Percentiles rank a stretch among this genome's conserved stretches.
phyloP scores from a whole-genome alignment of 768 basidiomycete species.

The Phylloporus sp. region DNA sequence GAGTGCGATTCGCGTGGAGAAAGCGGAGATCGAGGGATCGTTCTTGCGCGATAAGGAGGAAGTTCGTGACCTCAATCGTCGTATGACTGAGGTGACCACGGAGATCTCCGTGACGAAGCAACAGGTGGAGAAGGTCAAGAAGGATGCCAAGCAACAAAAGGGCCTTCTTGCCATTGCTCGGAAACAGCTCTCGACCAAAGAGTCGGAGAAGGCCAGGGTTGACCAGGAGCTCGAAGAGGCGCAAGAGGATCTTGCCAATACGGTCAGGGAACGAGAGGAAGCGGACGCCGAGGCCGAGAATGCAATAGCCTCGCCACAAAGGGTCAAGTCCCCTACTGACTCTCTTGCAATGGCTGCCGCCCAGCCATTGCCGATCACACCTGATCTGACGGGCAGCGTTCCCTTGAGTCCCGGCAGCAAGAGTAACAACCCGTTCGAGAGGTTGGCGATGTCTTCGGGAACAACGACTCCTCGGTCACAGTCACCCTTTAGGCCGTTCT shows the following conservation, averaged over 20 bases:
- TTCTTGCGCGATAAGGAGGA: slow-evolving; percentile 94
- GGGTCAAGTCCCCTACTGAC: slow-evolving; percentile 40
- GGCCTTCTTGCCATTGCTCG: slow-evolving; percentile 90
- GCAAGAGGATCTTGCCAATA: slow-evolving; percentile 44
- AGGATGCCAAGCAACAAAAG: slow-evolving; percentile 94
- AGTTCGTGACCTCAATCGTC: slow-evolving; percentile 74
- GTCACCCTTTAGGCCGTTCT: slow-evolving; percentile 57
- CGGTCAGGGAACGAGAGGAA: slow-evolving; percentile 52
- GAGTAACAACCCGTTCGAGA: slow-evolving; percentile 92
- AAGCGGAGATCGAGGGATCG: slow-evolving; percentile 82
- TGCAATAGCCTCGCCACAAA: slow-evolving; percentile 11
- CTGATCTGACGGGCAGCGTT: slow-evolving; percentile 45
- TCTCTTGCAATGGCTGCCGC: slow-evolving; percentile 57
- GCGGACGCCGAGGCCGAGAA: slow-evolving; percentile 48
- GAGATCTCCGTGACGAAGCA: slow-evolving; percentile 66
- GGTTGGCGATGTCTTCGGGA: slow-evolving; percentile 48
- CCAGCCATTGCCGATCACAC: slow-evolving; percentile 70
- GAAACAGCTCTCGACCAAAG: slow-evolving; percentile 86
- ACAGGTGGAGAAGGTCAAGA: slow-evolving; percentile 83
- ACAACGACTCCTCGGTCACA: slow-evolving; percentile 42
- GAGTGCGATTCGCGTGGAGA: slow-evolving; percentile 82
- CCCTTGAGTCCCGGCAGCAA: slow-evolving; percentile 48
- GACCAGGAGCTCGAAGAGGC: slow-evolving; percentile 72
- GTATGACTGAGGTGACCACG: slow-evolving; percentile 74
- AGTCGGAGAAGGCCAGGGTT: slow-evolving; percentile 64